phyloP scores from a whole-genome alignment of 768 basidiomycete species.

The Hydnum rufescens region DNA sequence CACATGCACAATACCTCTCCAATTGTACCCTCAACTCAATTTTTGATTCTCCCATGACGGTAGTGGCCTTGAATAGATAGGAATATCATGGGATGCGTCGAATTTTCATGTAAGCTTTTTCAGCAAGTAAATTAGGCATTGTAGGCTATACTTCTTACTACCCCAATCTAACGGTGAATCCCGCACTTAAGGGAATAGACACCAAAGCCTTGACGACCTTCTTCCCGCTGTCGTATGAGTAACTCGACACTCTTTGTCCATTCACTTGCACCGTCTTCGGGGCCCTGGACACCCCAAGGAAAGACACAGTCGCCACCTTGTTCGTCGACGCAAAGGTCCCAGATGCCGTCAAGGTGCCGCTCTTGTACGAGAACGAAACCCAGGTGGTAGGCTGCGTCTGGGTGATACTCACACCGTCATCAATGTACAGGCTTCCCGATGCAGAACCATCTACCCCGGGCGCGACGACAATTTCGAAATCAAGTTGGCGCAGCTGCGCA shows the following conservation, averaged over 20 bases:
- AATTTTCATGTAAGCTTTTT: too few relatives aligned
- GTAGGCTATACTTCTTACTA: too few relatives aligned
- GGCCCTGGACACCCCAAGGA: constrained; percentile 16
- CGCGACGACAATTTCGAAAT: constrained; percentile 46
- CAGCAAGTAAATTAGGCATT: too few relatives aligned
- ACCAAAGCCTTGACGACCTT: constrained; percentile 7
- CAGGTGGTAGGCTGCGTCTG: constrained; percentile 6
- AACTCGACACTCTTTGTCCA: constrained; percentile 1
- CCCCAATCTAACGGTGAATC: background rate
- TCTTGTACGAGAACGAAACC: constrained; percentile 11
- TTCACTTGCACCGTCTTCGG: constrained; percentile 12
- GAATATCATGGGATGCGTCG: too few relatives aligned
- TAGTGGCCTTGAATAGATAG: too few relatives aligned
- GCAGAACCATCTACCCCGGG: constrained; percentile 34
- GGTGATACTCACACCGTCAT: constrained; percentile 28
- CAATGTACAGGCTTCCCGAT: constrained; percentile 34
- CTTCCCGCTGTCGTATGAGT: constrained; percentile 3
- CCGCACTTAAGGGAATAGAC: constrained; percentile 2
- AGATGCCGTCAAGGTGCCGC: constrained; percentile 9
- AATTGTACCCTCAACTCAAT: too few relatives aligned
- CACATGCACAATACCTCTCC: too few relatives aligned
- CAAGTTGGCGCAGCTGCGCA: constrained; percentile 28
- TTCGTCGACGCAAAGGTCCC: constrained; percentile 16
- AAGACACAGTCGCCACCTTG: constrained; percentile 18
- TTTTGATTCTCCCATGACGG: too few relatives aligned